Base-by-base conservation (phyloP, 164 flowering plant genomes). In the Cinnamomum micranthum region DNA sequence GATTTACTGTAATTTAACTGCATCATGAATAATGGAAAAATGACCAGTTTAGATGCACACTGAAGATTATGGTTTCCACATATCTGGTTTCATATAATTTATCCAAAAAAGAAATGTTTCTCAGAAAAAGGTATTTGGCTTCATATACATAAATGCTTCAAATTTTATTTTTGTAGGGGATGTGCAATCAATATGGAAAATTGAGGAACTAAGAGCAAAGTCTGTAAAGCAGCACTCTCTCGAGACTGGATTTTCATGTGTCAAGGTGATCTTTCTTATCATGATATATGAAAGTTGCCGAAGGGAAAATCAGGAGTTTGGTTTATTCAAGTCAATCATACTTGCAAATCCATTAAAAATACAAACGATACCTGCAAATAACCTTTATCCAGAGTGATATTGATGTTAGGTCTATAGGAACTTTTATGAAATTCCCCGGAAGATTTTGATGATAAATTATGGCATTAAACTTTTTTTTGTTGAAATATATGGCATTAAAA, bases 131-230 rank as follows among this genome's bases (percentile, higher is more conserved):
- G 47, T 9, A 41, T 41, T 55, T 55, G 60, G n/a, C 60, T 3
- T 55, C 60, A 55, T 55, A 20, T 13, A 4, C 31, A 67, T 15
- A 27, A 27, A 28, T 67, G 47, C 35, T 25, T 28, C 69, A 28
- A 47, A 33, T 25, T 50, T 72, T 5, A 51, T 17, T 51, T 70
- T 74, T 78, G 50, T 81, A 95, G 99, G 98, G 69, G 92, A 92
- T 73, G 76, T 77, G 68, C 88, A 89, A 22, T 80, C 89, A 51
- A 72, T 95, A 33, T 91, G 96, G 98, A 81, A 86, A 82, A 85
- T 90, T 80, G 98, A 95, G 79, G 84, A 86, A 72, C 79, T 88
- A 79, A 87, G 98, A 79, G 87, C 94, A 72, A 84, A 89, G 28
- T 55, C 82, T 12, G 80, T 78, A 78, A 86, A 89, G 81, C 80